Evolutionary conservation across 2,329 filamentous ascomycete species (phyloP).

Genomic region (Pseudogymnoascus verrucosus): DNA sequence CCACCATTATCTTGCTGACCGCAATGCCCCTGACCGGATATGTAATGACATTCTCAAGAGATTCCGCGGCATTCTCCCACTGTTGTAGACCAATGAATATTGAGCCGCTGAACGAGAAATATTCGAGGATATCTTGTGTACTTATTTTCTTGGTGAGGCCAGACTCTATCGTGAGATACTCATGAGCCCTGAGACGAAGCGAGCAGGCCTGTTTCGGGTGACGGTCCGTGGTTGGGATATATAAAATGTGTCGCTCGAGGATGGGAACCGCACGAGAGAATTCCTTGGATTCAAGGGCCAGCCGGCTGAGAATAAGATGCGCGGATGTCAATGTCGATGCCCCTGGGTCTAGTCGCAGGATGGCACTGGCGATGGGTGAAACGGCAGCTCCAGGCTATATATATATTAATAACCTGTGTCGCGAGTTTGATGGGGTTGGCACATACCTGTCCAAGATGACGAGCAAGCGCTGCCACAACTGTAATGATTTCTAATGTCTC

Average conservation of each 20-base stretch:
- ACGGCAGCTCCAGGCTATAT: slow-evolving; percentile 21
- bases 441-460: slow-evolving; percentile 19
- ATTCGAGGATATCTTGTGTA: slow-evolving; percentile 51
- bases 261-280: slow-evolving; percentile 51
- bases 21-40: slow-evolving; percentile 56
- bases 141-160: slow-evolving; percentile 50
- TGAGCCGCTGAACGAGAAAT: slow-evolving; percentile 57
- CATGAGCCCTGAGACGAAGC: slow-evolving; percentile 35
- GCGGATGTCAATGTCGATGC: slow-evolving; percentile 57
- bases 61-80: slow-evolving; percentile 55
- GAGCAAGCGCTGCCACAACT: slow-evolving; percentile 23
- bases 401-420: neutral
- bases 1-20: slow-evolving; percentile 70
- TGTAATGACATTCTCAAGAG: slow-evolving; percentile 57
- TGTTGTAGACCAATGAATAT: slow-evolving; percentile 52
- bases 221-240: slow-evolving; percentile 46
- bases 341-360: slow-evolving; percentile 59
- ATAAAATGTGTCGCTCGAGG: slow-evolving; percentile 58
- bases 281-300: slow-evolving; percentile 46
- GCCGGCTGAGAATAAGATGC: slow-evolving; percentile 49
- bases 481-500: slow-evolving; percentile 39
- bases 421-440: neutral
- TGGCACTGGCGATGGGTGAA: slow-evolving; percentile 33
- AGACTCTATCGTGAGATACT: slow-evolving; percentile 52
- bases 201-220: slow-evolving; percentile 38